A percentile compares a stretch with the other conserved stretches of the same genome.
phyloP scores from a whole-genome alignment of 331 rosid species.

The Rosa hybrid region DNA sequence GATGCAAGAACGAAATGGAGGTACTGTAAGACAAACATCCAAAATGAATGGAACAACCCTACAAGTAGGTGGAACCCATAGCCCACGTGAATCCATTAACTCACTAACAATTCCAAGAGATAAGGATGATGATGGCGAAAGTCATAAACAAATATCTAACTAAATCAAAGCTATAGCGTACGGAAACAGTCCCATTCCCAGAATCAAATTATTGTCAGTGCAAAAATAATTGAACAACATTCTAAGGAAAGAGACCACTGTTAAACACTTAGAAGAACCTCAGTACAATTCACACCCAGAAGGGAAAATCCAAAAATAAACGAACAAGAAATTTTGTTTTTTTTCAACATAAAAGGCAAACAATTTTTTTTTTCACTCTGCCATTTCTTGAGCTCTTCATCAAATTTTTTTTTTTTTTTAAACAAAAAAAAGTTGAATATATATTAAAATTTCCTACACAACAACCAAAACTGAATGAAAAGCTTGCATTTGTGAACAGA shows the following conservation, averaged over 20 bases:
- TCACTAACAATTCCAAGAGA: conserved; percentile 13
- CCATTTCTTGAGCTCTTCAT: neutral
- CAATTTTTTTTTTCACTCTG: neutral
- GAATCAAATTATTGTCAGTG: conserved; percentile 8
- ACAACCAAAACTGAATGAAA: neutral
- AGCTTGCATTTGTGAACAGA: neutral
- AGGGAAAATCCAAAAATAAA: neutral
- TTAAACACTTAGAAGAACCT: neutral
- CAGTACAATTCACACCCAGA: neutral
- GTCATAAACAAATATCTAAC: conserved; percentile 3
- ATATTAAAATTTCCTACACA: neutral
- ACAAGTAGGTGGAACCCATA: conserved; percentile 23
- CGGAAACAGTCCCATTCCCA: conserved; percentile 24
- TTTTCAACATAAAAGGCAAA: neutral
- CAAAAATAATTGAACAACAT: neutral
- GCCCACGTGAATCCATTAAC: conserved; percentile 18
- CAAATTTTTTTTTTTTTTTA: neutral
- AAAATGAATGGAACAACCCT: neutral
- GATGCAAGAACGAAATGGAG: neutral
- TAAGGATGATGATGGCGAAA: conserved; percentile 25
- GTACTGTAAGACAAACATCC: neutral
- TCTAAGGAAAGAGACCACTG: neutral
- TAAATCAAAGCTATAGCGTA: neutral
- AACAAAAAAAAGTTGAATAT: neutral
- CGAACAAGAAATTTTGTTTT: neutral